Conservation (phyloP, 1,284 basidiomycete genomes). For the Phlebopus sp. region DNA sequence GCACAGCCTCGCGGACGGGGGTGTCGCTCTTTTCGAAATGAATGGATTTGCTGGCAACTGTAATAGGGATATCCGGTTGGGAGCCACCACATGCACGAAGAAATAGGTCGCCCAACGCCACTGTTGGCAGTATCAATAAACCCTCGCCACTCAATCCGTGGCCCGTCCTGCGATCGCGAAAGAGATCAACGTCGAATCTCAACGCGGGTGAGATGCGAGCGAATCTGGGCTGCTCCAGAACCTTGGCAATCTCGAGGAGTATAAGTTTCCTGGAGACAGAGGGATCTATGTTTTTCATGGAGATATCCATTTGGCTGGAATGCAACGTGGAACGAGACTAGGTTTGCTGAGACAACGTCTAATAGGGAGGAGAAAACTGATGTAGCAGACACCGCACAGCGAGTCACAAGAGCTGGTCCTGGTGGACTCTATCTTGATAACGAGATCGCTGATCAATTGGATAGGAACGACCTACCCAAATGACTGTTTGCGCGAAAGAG, state of each 20-base stretch:
- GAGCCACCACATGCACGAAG: conserved; percentile 41
- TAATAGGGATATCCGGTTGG: conserved; percentile 18
- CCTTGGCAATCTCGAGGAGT: conserved; percentile 1
- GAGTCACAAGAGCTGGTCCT: no score
- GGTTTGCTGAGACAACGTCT: no score
- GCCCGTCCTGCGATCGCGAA: conserved; percentile 11
- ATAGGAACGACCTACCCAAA: no score
- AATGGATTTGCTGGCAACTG: conserved; percentile 33
- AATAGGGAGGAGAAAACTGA: no score
- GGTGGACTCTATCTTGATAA: no score
- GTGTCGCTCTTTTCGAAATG: conserved; percentile 38
- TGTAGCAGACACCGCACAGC: no score
- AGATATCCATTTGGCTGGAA: not conserved
- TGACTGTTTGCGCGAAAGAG: no score
- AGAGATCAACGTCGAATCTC: not conserved
- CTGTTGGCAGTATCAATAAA: conserved; percentile 35
- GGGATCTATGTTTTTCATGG: not conserved
- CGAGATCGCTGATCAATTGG: no score
- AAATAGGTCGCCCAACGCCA: conserved; percentile 40
- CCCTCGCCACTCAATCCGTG: conserved; percentile 41
- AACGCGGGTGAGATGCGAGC: not conserved
- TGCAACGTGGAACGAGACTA: not conserved
- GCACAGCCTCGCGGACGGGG: conserved; percentile 31
- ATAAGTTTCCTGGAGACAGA: not conserved
- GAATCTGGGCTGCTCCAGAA: not conserved